These are phyloP conservation scores for Diddensiella santjacobensis DNA, from an alignment of 805 yeast genomes.

Conservation along the genomic window DNA sequence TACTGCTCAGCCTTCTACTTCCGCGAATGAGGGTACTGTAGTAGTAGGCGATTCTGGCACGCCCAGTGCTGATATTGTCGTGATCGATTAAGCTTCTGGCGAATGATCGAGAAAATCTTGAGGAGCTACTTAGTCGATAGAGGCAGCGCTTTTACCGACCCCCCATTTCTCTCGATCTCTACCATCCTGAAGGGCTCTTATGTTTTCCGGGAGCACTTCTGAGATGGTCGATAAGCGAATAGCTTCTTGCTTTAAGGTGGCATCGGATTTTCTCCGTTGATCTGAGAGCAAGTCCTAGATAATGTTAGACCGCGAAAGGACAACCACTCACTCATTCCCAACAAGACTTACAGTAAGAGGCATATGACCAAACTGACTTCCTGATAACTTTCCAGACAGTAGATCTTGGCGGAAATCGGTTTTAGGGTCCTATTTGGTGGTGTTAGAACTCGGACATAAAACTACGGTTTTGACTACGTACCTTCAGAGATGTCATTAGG, in stretches of 20 bases:
- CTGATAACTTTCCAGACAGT: conserved; percentile 26
- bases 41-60: too few relatives aligned
- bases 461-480: too few relatives aligned
- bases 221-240: conserved; percentile 28
- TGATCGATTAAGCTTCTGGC: too few relatives aligned
- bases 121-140: conserved; percentile 19
- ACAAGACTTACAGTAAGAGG: conserved; percentile 24
- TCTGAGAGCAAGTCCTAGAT: conserved; percentile 27
- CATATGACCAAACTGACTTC: conserved; percentile 30
- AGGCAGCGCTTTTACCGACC: conserved; percentile 38
- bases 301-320: not conserved
- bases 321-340: not conserved
- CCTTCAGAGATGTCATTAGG: conserved; percentile 28
- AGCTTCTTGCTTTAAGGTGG: conserved; percentile 26
- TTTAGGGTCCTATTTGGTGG: conserved; percentile 17
- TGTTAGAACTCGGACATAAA: too few relatives aligned
- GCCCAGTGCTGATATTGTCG: too few relatives aligned
- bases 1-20: too few relatives aligned
- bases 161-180: conserved; percentile 43
- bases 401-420: conserved; percentile 25
- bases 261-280: conserved; percentile 26
- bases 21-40: too few relatives aligned
- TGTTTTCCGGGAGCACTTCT: conserved; percentile 32
- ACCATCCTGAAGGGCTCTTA: conserved; percentile 38
- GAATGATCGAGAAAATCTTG: too few relatives aligned